These are phyloP conservation scores for Morella rubra DNA, from an alignment of 306 rosid genomes.

Conservation along the genomic window DNA sequence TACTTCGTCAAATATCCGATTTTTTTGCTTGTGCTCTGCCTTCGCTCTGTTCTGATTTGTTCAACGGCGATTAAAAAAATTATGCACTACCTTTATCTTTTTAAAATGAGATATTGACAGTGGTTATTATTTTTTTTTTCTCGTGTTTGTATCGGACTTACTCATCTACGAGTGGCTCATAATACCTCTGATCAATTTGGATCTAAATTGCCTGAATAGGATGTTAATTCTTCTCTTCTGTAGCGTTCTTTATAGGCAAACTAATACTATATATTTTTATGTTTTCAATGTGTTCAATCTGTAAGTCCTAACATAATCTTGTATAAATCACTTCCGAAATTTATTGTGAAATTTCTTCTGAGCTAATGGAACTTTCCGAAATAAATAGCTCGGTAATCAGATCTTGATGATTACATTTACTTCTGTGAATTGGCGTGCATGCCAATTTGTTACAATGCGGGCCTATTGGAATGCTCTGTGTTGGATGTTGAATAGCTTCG, in stretches of 20 bases:
- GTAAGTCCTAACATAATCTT: conserved; percentile 6
- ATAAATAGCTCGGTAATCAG: conserved; percentile 16
- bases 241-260: background rate
- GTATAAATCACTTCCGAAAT: background rate
- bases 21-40: conserved; percentile 11
- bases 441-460: conserved; percentile 9
- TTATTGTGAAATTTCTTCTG: conserved; percentile 1
- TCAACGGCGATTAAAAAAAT: background rate
- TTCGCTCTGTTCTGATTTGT: background rate
- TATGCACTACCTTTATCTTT: background rate
- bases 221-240: conserved; percentile 5
- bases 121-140: background rate
- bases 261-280: background rate
- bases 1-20: conserved; percentile 13
- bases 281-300: conserved; percentile 20
- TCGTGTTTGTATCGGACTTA: conserved; percentile 6
- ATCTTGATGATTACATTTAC: conserved; percentile 27
- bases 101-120: background rate
- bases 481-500: background rate
- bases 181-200: conserved; percentile 30
- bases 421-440: conserved; percentile 3
- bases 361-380: conserved; percentile 25
- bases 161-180: background rate
- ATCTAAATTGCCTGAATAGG: conserved; percentile 28
- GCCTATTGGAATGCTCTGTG: background rate